Evolutionary conservation across 129 eudicot species (phyloP).

Genomic region (Heracleum sosnowskyi): DNA sequence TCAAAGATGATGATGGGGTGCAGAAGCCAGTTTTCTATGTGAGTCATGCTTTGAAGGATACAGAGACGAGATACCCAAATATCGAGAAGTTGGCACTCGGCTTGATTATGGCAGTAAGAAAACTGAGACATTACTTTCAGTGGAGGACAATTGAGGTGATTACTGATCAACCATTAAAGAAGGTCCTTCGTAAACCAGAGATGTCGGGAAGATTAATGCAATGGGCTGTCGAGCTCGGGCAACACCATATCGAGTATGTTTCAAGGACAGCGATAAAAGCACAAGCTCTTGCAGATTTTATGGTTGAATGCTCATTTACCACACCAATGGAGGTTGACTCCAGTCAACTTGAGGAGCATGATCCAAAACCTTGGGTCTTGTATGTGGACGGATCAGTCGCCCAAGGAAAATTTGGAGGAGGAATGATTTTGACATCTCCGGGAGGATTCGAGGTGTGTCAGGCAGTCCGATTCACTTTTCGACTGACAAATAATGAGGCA

Average conservation of each 20-base stretch:
- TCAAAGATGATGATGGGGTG: too few species aligned
- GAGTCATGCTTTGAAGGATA: too few species aligned
- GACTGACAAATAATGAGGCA: neutral
- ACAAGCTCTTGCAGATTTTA: neutral
- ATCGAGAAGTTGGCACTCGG: too few species aligned
- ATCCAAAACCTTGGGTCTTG: neutral
- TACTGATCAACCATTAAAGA: too few species aligned
- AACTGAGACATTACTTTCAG: neutral
- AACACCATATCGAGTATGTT: too few species aligned
- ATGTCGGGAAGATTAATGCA: neutral
- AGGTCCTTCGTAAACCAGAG: neutral
- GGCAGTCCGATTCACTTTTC: too few species aligned
- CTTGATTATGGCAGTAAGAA: neutral
- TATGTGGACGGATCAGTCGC: neutral
- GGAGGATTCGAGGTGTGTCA: too few species aligned
- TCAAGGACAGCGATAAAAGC: too few species aligned
- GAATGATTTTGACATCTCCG: too few species aligned
- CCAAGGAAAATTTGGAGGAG: neutral
- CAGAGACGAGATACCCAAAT: too few species aligned
- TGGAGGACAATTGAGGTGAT: too few species aligned
- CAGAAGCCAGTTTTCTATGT: too few species aligned
- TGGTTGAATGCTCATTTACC: neutral
- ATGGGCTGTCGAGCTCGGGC: neutral
- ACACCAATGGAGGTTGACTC: neutral
- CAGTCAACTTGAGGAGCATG: rapidly evolving